Evolutionary conservation across 257 asterid genomes (phyloP).

Genomic region (Rhazya stricta): DNA sequence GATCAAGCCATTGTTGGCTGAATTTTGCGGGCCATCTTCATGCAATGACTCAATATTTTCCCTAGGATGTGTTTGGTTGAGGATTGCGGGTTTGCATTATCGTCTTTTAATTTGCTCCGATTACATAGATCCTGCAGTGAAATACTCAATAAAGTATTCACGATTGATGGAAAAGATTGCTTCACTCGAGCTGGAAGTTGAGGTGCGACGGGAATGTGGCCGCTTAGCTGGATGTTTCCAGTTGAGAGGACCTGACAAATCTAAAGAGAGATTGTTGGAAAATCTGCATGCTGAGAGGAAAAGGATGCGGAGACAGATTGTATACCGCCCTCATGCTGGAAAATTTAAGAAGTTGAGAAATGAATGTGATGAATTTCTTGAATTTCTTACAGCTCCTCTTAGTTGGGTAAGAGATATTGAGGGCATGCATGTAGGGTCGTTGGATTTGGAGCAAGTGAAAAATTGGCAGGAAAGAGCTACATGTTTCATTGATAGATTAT

Average conservation of each 20-base stretch:
- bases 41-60: constrained; percentile 34
- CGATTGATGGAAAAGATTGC: constrained; percentile 57
- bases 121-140: constrained; percentile 75
- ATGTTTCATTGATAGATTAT: constrained; percentile 53
- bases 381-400: constrained; percentile 31
- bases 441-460: constrained; percentile 34
- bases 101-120: constrained; percentile 60
- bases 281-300: constrained; percentile 52
- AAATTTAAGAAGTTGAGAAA: constrained; percentile 57
- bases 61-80: constrained; percentile 56
- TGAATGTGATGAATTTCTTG: constrained; percentile 48
- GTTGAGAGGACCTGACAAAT: constrained; percentile 41
- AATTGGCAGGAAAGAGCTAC: constrained; percentile 80
- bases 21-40: constrained; percentile 40
- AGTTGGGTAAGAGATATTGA: constrained; percentile 39
- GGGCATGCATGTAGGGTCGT: constrained; percentile 28
- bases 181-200: constrained; percentile 68
- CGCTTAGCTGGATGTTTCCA: constrained; percentile 62
- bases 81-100: constrained; percentile 70
- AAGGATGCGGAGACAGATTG: constrained; percentile 46
- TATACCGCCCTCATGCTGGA: constrained; percentile 67
- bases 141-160: constrained; percentile 60
- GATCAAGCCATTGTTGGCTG: constrained; percentile 60
- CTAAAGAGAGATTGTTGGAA: constrained; percentile 42
- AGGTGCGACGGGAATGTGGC: constrained; percentile 59